A percentile compares a stretch with the other conserved stretches of the same genome.
Conservation (phyloP, 192 early-diverging fungal genomes). For the Podila verticillata region DNA sequence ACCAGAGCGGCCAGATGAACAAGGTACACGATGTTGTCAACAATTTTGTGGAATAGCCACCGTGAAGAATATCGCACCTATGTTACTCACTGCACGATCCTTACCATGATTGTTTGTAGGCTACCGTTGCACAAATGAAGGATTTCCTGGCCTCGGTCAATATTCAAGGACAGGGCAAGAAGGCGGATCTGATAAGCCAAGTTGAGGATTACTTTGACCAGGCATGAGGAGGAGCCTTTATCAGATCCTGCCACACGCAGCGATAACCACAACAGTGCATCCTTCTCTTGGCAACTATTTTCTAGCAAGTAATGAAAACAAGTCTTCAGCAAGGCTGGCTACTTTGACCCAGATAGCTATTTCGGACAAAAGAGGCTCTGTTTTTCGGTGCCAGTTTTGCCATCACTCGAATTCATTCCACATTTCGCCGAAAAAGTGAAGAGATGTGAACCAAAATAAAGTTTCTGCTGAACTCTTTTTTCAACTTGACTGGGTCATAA, state of each 20-base stretch:
- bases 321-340: no score
- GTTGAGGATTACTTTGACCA: conserved; percentile 49
- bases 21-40: conserved; percentile 23
- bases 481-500: no score
- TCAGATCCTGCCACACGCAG: background rate
- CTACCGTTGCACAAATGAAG: conserved; percentile 50
- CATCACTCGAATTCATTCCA: background rate
- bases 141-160: conserved; percentile 41
- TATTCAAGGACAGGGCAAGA: conserved; percentile 42
- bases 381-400: background rate
- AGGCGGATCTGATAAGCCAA: conserved; percentile 46
- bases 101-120: background rate
- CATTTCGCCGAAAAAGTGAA: conserved; percentile 1
- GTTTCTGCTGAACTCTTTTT: conserved; percentile 1
- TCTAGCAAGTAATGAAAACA: no score
- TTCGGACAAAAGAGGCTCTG: background rate
- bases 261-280: background rate
- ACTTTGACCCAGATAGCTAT: no score
- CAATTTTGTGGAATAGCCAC: background rate
- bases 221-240: background rate
- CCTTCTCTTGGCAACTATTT: no score
- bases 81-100: background rate
- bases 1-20: conserved; percentile 23
- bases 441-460: background rate
- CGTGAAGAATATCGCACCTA: background rate